These are phyloP conservation scores for Alternaria gansuensis DNA, from an alignment of 2,329 filamentous ascomycete genomes.

Conservation along the genomic window DNA sequence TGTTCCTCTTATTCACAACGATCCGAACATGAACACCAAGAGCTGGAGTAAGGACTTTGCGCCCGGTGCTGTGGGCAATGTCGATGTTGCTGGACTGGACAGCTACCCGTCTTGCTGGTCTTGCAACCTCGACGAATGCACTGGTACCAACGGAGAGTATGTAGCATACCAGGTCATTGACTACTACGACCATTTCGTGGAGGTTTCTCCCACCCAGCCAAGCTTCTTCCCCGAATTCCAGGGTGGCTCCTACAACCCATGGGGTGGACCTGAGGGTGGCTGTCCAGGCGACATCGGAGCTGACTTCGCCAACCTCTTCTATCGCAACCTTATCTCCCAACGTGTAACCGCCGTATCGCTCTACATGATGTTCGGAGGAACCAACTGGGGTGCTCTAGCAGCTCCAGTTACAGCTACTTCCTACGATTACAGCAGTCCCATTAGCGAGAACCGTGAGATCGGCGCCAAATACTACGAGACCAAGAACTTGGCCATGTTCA, in stretches of 20 bases:
- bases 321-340: conserved; percentile 69
- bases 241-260: conserved; percentile 68
- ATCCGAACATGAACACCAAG: conserved; percentile 66
- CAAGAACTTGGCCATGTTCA: conserved; percentile 69
- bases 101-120: conserved; percentile 68
- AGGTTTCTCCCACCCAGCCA: conserved; percentile 57
- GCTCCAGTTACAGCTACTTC: conserved; percentile 67
- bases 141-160: conserved; percentile 66
- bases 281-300: conserved; percentile 64
- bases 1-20: conserved; percentile 66
- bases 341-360: conserved; percentile 67
- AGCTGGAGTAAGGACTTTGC: conserved; percentile 70
- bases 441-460: conserved; percentile 66
- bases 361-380: conserved; percentile 73
- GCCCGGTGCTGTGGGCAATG: conserved; percentile 61
- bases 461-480: conserved; percentile 70
- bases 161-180: conserved; percentile 63
- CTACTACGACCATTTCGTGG: conserved; percentile 60
- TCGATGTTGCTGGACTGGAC: conserved; percentile 64
- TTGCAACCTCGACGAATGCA: conserved; percentile 69
- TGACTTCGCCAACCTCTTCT: conserved; percentile 71
- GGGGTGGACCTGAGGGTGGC: conserved; percentile 67
- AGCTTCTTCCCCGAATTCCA: conserved; percentile 68
- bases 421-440: conserved; percentile 71
- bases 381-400: conserved; percentile 69